Evolutionary conservation across 371 early-diverging fungal species (phyloP).

Genomic region (Thermomucor indicae-seudaticae): DNA sequence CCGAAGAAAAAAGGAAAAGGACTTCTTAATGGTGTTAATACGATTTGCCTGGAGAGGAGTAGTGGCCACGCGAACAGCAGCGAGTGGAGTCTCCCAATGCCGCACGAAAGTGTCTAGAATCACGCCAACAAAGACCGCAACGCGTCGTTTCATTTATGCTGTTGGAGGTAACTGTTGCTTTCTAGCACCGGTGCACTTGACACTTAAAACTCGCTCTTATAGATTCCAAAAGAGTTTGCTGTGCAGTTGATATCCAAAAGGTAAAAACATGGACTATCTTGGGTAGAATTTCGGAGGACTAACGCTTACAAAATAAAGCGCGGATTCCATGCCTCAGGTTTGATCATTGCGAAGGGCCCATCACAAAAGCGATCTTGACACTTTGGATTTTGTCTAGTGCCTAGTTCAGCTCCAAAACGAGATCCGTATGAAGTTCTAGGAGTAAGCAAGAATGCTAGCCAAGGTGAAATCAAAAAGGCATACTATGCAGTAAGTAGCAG

Average conservation of each 20-base stretch:
- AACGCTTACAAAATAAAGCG: slow-evolving; percentile 8
- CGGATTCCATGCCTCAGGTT: slow-evolving; percentile 30
- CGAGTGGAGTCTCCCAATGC: neutral
- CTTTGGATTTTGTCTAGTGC: slow-evolving; percentile 3
- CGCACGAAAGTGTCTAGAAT: neutral
- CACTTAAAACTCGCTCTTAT: neutral
- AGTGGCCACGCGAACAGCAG: slow-evolving; percentile 1
- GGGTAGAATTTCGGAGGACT: no score
- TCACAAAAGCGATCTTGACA: neutral
- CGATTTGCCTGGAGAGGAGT: slow-evolving; percentile 5
- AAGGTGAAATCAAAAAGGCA: slow-evolving; percentile 90
- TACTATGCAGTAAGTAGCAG: slow-evolving; percentile 71
- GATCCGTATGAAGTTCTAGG: slow-evolving; percentile 86
- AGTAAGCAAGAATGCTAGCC: slow-evolving; percentile 69
- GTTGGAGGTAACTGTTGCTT: neutral
- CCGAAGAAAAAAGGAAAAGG: no score
- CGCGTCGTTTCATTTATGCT: neutral
- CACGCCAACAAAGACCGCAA: neutral
- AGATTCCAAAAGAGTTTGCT: neutral
- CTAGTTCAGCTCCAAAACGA: slow-evolving; percentile 33
- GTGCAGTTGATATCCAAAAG: neutral
- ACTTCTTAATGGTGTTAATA: slow-evolving; percentile 3
- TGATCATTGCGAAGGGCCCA: neutral
- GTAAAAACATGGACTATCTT: no score
- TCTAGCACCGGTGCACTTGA: neutral